A percentile compares a stretch with the other conserved stretches of the same genome.
Evolutionary conservation across 768 basidiomycete species (phyloP).

Genomic region (Calocera viscosa): DNA sequence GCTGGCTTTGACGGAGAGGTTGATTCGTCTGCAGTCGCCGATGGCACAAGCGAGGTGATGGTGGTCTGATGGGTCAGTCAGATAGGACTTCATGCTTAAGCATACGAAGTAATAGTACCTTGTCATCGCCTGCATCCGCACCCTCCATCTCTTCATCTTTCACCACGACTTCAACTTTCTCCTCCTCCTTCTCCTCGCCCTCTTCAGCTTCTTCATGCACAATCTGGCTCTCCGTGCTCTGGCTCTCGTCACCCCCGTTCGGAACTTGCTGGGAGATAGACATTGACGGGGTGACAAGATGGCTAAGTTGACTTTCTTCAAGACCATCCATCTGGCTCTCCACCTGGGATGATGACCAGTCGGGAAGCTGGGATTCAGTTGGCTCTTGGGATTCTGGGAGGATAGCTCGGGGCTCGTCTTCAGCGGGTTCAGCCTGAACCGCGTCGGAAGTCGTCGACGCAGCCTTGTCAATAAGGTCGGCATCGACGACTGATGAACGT

Average conservation of each 20-base stretch:
- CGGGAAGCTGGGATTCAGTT: conserved; percentile 16
- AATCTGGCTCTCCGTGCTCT: conserved; percentile 8
- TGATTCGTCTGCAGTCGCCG: neutral
- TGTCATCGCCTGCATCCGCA: neutral
- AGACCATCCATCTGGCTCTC: conserved; percentile 4
- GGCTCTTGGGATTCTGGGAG: conserved; percentile 7
- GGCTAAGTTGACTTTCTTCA: conserved; percentile 34
- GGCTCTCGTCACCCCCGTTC: conserved; percentile 18
- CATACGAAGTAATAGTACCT: neutral
- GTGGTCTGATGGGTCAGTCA: neutral
- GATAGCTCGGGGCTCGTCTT: neutral
- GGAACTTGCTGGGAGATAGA: conserved; percentile 40
- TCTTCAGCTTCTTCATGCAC: conserved; percentile 18
- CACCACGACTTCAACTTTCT: conserved; percentile 13
- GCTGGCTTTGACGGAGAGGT: neutral
- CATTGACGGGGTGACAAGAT: conserved; percentile 47
- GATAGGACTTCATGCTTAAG: neutral
- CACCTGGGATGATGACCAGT: conserved; percentile 3
- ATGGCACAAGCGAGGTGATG: neutral
- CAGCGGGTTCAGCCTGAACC: conserved; percentile 21
- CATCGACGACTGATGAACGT: conserved; percentile 37
- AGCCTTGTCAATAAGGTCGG: conserved; percentile 21
- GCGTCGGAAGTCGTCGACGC: neutral
- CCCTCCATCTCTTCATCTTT: conserved; percentile 14
- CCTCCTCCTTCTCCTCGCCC: conserved; percentile 11